These are phyloP conservation scores for Fusarium annulatum DNA, from an alignment of 2,329 filamentous ascomycete species.

Conservation along the genomic window DNA sequence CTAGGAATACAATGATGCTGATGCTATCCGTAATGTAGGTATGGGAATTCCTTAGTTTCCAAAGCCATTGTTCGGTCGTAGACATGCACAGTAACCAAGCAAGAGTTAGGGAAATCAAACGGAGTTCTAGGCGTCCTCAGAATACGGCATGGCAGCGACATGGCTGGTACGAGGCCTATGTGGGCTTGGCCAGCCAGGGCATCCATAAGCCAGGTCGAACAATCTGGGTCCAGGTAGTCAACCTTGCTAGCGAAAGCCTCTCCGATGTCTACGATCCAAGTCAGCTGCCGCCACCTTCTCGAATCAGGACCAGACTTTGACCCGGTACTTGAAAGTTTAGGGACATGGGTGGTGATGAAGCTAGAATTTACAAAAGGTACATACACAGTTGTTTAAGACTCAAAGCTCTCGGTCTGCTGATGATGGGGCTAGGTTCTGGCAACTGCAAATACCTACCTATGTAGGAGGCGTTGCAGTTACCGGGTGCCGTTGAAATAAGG, in stretches of 20 bases:
- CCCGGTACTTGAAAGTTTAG: neutral
- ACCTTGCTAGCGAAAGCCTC: neutral
- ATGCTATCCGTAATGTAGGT: neutral
- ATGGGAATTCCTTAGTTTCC: neutral
- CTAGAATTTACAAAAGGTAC: neutral
- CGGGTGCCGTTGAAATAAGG: conserved; percentile 31
- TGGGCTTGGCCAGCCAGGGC: neutral
- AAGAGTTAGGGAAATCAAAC: neutral
- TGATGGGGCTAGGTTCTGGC: neutral
- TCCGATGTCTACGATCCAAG: neutral
- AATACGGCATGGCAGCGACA: neutral
- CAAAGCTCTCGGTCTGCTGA: neutral
- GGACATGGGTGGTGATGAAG: neutral
- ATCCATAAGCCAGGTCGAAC: conserved; percentile 1
- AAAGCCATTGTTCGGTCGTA: neutral
- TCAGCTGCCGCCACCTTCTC: conserved; percentile 13
- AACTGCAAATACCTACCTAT: neutral
- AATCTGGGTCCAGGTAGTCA: neutral
- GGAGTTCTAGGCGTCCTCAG: neutral
- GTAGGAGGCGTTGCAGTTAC: neutral
- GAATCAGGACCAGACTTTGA: neutral
- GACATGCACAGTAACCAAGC: neutral
- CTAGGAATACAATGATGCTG: neutral
- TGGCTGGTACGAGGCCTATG: neutral
- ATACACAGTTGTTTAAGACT: neutral